A percentile compares a stretch with the other conserved stretches of the same genome.
Conservation (phyloP, 208 protist species). For the Blastocrithidia nonstop region DNA sequence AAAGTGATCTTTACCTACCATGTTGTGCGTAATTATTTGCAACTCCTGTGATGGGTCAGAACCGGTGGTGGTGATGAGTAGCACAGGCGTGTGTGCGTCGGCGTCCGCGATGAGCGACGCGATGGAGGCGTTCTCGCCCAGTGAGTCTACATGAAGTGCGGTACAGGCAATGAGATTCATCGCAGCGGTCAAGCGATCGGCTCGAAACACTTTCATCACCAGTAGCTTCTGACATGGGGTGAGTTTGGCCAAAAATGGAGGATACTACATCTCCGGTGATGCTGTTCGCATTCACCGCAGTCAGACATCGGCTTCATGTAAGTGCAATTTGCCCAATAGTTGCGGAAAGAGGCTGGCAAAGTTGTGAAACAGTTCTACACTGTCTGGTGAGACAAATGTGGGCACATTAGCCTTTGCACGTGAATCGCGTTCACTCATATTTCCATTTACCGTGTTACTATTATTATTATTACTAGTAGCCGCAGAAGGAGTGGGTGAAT, state of each 20-base stretch:
- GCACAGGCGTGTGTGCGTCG: conserved; percentile 54
- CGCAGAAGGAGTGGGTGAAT: conserved; percentile 1
- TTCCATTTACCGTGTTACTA: conserved; percentile 16
- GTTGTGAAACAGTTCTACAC: conserved; percentile 47
- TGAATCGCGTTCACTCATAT: conserved; percentile 51
- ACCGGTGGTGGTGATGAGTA: conserved; percentile 91
- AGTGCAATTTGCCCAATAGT: conserved; percentile 40
- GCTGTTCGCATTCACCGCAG: conserved; percentile 79
- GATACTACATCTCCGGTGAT: conserved; percentile 80
- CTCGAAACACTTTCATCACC: conserved; percentile 89
- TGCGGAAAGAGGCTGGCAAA: conserved; percentile 69
- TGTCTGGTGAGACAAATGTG: conserved; percentile 80
- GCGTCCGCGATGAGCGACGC: conserved; percentile 18
- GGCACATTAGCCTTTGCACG: conserved; percentile 73
- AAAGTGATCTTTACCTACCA: conserved; percentile 69
- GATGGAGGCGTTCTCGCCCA: conserved; percentile 52
- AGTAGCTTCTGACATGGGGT: conserved; percentile 90
- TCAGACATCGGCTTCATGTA: conserved; percentile 86
- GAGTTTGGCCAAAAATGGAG: conserved; percentile 66
- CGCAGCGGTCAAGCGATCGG: conserved; percentile 91
- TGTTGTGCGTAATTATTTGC: conserved; percentile 65
- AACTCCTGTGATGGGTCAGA: conserved; percentile 93
- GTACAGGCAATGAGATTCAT: conserved; percentile 76
- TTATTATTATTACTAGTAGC: too few relatives aligned
- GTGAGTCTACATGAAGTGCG: conserved; percentile 57